Evolutionary conservation across 768 basidiomycete genomes (phyloP).

Genomic region (Mycena chlorophos): DNA sequence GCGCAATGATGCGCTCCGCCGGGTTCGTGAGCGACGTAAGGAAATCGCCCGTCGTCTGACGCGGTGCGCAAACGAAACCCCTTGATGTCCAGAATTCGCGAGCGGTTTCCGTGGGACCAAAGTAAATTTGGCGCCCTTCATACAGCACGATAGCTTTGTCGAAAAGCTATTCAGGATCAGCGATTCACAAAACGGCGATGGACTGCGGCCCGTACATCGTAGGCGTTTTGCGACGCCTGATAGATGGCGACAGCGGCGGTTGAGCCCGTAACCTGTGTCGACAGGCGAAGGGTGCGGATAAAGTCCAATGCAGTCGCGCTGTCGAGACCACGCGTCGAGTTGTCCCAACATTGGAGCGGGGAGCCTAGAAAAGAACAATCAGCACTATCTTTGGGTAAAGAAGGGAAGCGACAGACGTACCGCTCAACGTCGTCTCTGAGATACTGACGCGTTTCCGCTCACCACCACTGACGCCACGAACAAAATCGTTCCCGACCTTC

Average conservation of each 20-base stretch:
- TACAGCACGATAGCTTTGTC: slow-evolving; percentile 50
- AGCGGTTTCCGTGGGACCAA: slow-evolving; percentile 40
- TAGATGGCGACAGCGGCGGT: slow-evolving; percentile 48
- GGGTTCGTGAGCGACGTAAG: slow-evolving; percentile 43
- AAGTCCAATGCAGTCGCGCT: slow-evolving; percentile 45
- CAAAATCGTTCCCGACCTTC: slow-evolving; percentile 60
- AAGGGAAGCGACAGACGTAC: slow-evolving; percentile 22
- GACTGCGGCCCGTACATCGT: slow-evolving; percentile 31
- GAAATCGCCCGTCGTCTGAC: slow-evolving; percentile 50
- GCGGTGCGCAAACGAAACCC: slow-evolving; percentile 46
- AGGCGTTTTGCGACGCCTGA: slow-evolving; percentile 42
- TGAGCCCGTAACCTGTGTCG: slow-evolving; percentile 41
- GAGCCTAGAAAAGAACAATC: slow-evolving; percentile 4
- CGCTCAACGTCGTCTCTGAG: slow-evolving; percentile 47
- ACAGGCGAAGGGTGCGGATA: slow-evolving; percentile 40
- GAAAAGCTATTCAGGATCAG: slow-evolving; percentile 30
- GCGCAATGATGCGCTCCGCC: slow-evolving; percentile 35
- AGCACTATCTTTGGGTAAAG: neutral
- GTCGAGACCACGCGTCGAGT: slow-evolving; percentile 30
- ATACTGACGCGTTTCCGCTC: slow-evolving; percentile 65
- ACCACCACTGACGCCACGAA: slow-evolving; percentile 57
- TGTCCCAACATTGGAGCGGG: slow-evolving; percentile 55
- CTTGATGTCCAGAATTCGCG: slow-evolving; percentile 45
- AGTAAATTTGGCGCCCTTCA: slow-evolving; percentile 51
- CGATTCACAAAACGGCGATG: neutral